Evolutionary conservation across 2,329 filamentous ascomycete genomes (phyloP).

Genomic region (Penicillium rolfsii): DNA sequence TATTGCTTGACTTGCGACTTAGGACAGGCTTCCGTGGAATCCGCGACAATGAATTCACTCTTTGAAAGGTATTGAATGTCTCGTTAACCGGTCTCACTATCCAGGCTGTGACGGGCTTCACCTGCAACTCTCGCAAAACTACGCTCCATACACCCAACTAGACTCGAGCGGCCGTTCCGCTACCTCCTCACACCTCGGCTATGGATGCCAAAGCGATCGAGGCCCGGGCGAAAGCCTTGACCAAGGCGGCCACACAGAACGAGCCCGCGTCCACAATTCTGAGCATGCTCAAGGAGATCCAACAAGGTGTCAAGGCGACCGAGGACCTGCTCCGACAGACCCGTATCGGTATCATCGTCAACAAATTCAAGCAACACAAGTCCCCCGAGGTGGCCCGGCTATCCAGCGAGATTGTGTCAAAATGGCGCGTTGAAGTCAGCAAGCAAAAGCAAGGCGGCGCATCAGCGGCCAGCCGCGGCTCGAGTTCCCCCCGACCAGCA

Average conservation of each 20-base stretch:
- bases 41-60: background rate
- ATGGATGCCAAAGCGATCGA: slow-evolving; percentile 86
- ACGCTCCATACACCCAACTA: background rate
- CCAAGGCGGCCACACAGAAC: slow-evolving; percentile 74
- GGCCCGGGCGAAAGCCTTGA: slow-evolving; percentile 74
- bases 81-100: background rate
- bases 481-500: slow-evolving; percentile 50
- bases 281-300: slow-evolving; percentile 74
- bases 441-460: slow-evolving; percentile 51
- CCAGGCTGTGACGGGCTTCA: slow-evolving; percentile 5
- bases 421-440: slow-evolving; percentile 56
- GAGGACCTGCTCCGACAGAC: slow-evolving; percentile 90
- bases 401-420: slow-evolving; percentile 80
- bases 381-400: slow-evolving; percentile 71
- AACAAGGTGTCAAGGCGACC: slow-evolving; percentile 78
- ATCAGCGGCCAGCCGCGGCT: slow-evolving; percentile 43
- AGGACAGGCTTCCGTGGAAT: background rate
- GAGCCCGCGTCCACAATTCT: slow-evolving; percentile 74
- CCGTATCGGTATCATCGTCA: slow-evolving; percentile 87
- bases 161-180: background rate
- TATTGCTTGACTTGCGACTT: background rate
- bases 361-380: slow-evolving; percentile 81
- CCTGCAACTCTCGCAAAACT: background rate
- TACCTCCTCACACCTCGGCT: slow-evolving; percentile 21
- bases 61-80: background rate